Base-by-base conservation (phyloP, 2,329 filamentous ascomycete genomes). In the Phyllosticta ampelicida region DNA sequence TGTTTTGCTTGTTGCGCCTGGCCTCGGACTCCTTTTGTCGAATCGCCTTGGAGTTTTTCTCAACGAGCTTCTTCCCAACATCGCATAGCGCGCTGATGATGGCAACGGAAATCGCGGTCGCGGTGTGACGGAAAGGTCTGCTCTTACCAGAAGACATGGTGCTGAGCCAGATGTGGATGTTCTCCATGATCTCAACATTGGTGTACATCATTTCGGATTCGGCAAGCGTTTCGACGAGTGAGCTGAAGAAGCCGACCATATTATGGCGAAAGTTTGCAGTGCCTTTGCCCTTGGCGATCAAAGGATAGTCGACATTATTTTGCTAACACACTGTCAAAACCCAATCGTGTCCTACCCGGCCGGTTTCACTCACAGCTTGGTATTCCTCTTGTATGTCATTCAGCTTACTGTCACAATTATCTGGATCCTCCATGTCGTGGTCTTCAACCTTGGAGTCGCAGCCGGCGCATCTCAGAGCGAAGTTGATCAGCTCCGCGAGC, bases 51-150 rank as follows among this genome's bases (percentile, higher is more conserved):
- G 88, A 87, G 59, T 89, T 84, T 58, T 84, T 83, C 51, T 85
- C 80, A 53, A 87, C 84, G 26, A 94, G 80, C 29, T 85, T 82
- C 56, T 82, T 82, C 10, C 87, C 87, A 30, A 92, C 79, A 52
- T 83, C 79, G 62, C 90, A 91, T 23, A 97, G 77, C 0, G 88
- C 83, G 30, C 84, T 89, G 58, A 89, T 86, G 63, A 96, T 86
- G 16, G 89, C 81, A 30, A 97, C 76, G 1, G 89, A 86, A 21
- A 92, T 86, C 0, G 94, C 86, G 1, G 92, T 96, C 0, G 91
- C 88, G 0, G 94, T 99, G 72, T 99, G 94, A 63, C 94, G 83
- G 73, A 99, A 96, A 1, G 94, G 90, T 58, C 94, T 85, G 61
- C 92, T 85, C 3, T 84, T 81, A 0, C 90, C 91, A 3, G 90